These are phyloP conservation scores for Filosporella fistucella DNA, from an alignment of 495 filamentous ascomycete species.

Conservation along the genomic window DNA sequence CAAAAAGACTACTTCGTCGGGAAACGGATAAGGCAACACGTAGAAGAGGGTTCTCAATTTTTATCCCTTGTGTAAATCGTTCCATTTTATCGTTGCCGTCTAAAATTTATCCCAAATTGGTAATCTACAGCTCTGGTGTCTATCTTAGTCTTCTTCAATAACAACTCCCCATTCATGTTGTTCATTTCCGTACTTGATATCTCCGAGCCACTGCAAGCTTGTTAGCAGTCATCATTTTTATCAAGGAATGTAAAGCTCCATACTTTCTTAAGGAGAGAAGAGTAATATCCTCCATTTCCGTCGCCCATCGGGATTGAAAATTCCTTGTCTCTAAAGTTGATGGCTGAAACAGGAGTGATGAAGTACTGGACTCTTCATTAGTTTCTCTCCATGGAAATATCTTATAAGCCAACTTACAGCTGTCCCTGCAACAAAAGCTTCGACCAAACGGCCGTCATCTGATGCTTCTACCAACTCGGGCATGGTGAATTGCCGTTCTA, in stretches of 20 bases:
- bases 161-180: constrained; percentile 75
- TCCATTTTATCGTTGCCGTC: too few relatives aligned
- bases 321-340: constrained; percentile 67
- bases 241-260: constrained; percentile 30
- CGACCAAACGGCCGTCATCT: constrained; percentile 71
- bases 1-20: too few relatives aligned
- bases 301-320: constrained; percentile 59
- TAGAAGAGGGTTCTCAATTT: too few relatives aligned
- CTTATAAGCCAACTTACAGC: constrained; percentile 52
- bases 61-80: too few relatives aligned
- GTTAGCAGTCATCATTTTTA: constrained; percentile 43
- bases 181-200: constrained; percentile 83
- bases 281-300: constrained; percentile 56
- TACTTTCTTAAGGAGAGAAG: constrained; percentile 57
- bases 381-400: constrained; percentile 19
- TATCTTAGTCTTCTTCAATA: constrained; percentile 54
- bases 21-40: too few relatives aligned
- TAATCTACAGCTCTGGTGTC: too few relatives aligned
- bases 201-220: constrained; percentile 55
- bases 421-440: constrained; percentile 79
- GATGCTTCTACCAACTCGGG: constrained; percentile 69
- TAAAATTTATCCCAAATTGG: too few relatives aligned
- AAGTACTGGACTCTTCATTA: constrained; percentile 55
- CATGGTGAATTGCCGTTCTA: constrained; percentile 78
- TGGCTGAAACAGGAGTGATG: constrained; percentile 66